Percentiles rank a stretch among this genome's conserved stretches.
Conservation (phyloP, 2,329 filamentous ascomycete genomes). For the Pestalotiopsis sp. region DNA sequence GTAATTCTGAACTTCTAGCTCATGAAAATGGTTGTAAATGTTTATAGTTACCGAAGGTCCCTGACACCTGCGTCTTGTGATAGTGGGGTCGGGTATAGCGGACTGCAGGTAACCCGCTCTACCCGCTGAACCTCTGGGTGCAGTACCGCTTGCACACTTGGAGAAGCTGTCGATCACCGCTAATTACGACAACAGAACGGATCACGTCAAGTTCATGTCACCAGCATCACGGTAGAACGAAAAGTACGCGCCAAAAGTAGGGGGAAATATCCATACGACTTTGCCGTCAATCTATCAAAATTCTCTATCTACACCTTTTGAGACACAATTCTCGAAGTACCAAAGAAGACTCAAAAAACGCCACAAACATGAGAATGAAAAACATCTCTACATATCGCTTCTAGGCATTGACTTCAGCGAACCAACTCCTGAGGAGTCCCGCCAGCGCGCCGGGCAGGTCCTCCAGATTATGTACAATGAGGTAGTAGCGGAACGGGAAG, state of each 20-base stretch:
- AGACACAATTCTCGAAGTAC: background rate
- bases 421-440: slow-evolving; percentile 91
- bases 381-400: background rate
- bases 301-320: background rate
- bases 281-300: background rate
- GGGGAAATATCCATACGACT: background rate
- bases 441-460: slow-evolving; percentile 89
- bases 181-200: too few relatives aligned
- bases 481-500: slow-evolving; percentile 96
- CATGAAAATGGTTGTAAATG: too few relatives aligned
- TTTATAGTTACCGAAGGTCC: too few relatives aligned
- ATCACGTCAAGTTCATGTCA: background rate
- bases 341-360: background rate
- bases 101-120: background rate
- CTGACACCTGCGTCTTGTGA: too few relatives aligned
- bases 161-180: too few relatives aligned
- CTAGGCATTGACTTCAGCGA: slow-evolving; percentile 66
- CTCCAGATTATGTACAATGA: slow-evolving; percentile 89
- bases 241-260: background rate
- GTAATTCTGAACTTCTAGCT: too few relatives aligned
- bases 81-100: background rate
- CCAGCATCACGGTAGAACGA: background rate
- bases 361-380: background rate
- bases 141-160: too few relatives aligned
- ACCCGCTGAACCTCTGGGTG: background rate